Evolutionary conservation across 2,329 filamentous ascomycete genomes (phyloP), one percentile per base, ranked within the genome.

Genomic region (Onygena corvina): DNA sequence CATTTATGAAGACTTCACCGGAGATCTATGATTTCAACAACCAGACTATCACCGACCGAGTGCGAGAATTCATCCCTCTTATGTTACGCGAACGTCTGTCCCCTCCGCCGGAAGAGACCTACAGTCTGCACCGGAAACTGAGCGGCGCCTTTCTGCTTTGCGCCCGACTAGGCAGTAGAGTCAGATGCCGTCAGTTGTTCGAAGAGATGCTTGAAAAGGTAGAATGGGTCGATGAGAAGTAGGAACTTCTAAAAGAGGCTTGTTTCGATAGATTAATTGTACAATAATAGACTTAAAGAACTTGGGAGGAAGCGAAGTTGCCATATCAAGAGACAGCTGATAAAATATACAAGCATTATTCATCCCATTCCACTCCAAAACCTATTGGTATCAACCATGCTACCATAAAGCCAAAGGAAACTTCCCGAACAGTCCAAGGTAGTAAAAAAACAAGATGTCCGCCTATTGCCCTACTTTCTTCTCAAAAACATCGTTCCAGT

Each of bases 31-130:
- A 98, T 64, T 98, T 98, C 67, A 73, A 78, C 52, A 80, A 90
- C 60, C 92, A 98, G 72, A 98, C 90, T 1, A 96, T 98, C 57
- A 98, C 92, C 1, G 89, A 96, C 61, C 77, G 93, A 38, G 90
- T 98, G 50, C 81, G 89, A 60, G 77, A 74, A 2, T 75, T 94
- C 48, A 96, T 98, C 57, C 92, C 92, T 12, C 72, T 94, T 48
- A 98, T 98, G 92, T 75, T 98, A 42, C 78, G 79, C 50, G 92
- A 98, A 71, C 72, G 92, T 30, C 70, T 98, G 16, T 80, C 86
- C 12, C 90, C 92, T 20, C 92, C 93, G 20, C 92, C 92, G 0
- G 93, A 98, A 69, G 92, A 98, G 73, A 98, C 92, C 47, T 98
- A 98, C 63, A 90, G 84, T 63, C 68, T 98, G 60, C 92, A 98